Evolutionary conservation across 371 early-diverging fungal species (phyloP).

Genomic region (Saksenaea oblongispora): DNA sequence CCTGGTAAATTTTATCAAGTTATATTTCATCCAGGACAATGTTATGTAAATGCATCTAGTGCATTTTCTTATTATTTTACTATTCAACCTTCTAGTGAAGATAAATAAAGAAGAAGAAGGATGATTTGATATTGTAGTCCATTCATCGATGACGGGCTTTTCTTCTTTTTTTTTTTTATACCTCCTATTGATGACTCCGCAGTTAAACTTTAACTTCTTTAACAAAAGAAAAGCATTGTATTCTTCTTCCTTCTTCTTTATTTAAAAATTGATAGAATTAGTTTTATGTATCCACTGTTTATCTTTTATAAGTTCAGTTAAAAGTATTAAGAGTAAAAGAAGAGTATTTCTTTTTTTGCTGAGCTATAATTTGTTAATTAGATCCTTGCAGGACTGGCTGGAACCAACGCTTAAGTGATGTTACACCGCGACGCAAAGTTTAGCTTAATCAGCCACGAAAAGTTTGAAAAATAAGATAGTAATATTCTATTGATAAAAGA

Average conservation of each 20-base stretch:
- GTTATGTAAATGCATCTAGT: constrained; percentile 16
- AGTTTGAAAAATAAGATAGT: not conserved
- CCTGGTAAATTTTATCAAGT: constrained; percentile 16
- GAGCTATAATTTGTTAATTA: not conserved
- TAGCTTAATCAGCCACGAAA: not conserved
- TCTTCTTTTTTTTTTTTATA: not conserved
- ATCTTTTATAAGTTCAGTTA: too few species aligned
- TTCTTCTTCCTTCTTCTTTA: too few species aligned
- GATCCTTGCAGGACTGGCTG: constrained; percentile 3
- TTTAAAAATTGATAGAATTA: too few species aligned
- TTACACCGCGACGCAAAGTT: not conserved
- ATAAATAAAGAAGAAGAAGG: not conserved
- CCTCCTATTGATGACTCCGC: constrained; percentile 1
- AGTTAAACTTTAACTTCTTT: not conserved
- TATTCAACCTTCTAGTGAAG: not conserved
- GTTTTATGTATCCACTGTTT: too few species aligned
- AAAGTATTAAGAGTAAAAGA: too few species aligned
- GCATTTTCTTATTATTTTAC: constrained; percentile 18
- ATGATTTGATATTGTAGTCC: not conserved
- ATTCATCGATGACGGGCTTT: not conserved
- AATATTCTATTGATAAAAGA: not conserved
- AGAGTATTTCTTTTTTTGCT: not conserved
- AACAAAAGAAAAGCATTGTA: not conserved
- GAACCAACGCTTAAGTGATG: not conserved
- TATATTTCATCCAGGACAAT: constrained; percentile 8